Base-by-base conservation (phyloP, 345 rosid species). In the Microcos paniculata region DNA sequence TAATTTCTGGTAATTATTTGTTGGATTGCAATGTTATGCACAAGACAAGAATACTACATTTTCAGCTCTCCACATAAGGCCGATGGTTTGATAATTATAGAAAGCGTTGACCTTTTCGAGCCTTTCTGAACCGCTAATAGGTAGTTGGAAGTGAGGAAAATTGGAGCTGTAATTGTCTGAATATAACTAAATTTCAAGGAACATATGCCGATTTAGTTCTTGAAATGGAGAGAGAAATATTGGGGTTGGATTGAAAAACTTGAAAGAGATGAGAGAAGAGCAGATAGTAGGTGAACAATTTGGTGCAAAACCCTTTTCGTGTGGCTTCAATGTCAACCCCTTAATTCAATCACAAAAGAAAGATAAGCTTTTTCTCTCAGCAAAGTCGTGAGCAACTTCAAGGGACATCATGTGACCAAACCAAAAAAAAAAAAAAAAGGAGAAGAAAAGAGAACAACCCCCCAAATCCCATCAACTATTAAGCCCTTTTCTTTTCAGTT, bases 251-350 rank as follows among this genome's bases (percentile, higher is more conserved):
- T 35, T 35, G 40, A 35, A 35, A 35, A 35, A 35, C 6, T 35
- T 35, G 40, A 35, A 35, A 35, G 0, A 35, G 65, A 55, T n/a
- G n/a, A n/a, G n/a, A n/a, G n/a, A 28, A 31, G 15, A 16, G 49
- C 30, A 5, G 43, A 30, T 9, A 23, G 63, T 38, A 33, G 69
- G 79, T 74, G 18, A 65, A 64, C 19, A 28, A 64, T 31, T 71
- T 11, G 75, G 78, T 53, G 78, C 43, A 43, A 61, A 51, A 35
- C 3, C 70, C 48, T 73, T 65, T 72, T 75, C 66, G 26, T 62
- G 82, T 68, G 77, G 78, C 53, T 75, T 75, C 70, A 77, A 68
- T 72, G 80, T 67, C 80, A 78, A 56, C 77, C 73, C 73, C 81
- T 24, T 13, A 12, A 23, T 65, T 65, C 70, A 65, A 65, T n/a